phyloP scores from a whole-genome alignment of 164 flowering plant genomes.

The Hamamelis virginiana region DNA sequence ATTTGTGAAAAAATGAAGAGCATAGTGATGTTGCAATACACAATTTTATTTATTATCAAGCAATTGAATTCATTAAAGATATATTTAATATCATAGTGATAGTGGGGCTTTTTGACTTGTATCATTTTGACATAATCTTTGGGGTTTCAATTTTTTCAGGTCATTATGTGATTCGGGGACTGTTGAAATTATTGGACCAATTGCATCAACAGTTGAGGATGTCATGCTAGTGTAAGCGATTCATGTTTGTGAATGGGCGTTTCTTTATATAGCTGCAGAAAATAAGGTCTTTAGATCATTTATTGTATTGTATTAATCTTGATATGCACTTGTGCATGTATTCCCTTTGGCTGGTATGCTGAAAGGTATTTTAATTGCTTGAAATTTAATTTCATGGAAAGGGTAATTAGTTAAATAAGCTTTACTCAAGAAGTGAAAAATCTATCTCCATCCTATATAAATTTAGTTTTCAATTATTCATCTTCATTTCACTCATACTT shows the following conservation, averaged over 20 bases:
- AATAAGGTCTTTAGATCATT: too few species aligned
- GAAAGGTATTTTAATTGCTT: too few species aligned
- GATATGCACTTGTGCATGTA: too few species aligned
- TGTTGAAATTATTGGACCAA: constrained; percentile 84
- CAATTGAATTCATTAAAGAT: neutral
- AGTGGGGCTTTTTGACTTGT: neutral
- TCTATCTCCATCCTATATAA: too few species aligned
- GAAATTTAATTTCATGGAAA: too few species aligned
- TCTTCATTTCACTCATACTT: too few species aligned
- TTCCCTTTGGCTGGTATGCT: too few species aligned
- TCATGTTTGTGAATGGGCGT: neutral
- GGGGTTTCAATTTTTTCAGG: constrained; percentile 34
- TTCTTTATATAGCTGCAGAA: neutral
- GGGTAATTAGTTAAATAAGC: too few species aligned
- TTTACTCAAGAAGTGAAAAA: too few species aligned
- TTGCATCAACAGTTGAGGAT: constrained; percentile 92
- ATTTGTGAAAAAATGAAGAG: neutral
- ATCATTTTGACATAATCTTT: neutral
- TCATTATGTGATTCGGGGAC: constrained; percentile 78
- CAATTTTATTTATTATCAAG: neutral
- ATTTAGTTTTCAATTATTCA: too few species aligned
- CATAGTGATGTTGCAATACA: neutral
- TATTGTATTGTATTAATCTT: too few species aligned
- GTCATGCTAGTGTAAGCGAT: constrained; percentile 78
- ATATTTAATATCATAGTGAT: neutral